These are phyloP conservation scores for Malbranchea cinnamomea DNA, from an alignment of 2,329 filamentous ascomycete genomes.

Conservation along the genomic window DNA sequence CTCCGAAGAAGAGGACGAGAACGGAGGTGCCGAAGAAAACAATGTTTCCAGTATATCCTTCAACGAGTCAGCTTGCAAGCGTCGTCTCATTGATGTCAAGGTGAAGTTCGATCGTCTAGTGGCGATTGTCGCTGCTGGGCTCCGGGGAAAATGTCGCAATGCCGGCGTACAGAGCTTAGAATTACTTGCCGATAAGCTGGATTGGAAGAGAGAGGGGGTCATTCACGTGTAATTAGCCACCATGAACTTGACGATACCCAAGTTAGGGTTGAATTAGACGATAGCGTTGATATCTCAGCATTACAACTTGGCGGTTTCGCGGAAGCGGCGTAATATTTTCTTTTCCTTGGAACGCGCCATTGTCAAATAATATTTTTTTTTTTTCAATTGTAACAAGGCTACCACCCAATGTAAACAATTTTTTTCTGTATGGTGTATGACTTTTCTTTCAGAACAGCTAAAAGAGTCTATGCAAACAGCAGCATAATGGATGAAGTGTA, in stretches of 20 bases:
- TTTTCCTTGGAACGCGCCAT: neutral
- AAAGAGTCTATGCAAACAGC: too few relatives aligned
- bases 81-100: slow-evolving; percentile 42
- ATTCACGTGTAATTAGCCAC: neutral
- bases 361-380: slow-evolving; percentile 3
- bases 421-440: too few relatives aligned
- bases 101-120: slow-evolving; percentile 50
- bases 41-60: slow-evolving; percentile 27
- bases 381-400: too few relatives aligned
- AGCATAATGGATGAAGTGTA: too few relatives aligned
- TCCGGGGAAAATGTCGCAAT: slow-evolving; percentile 61
- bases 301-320: neutral
- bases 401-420: too few relatives aligned
- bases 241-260: too few relatives aligned
- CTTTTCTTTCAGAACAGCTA: too few relatives aligned
- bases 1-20: slow-evolving; percentile 14
- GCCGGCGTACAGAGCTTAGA: slow-evolving; percentile 63
- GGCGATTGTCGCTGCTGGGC: slow-evolving; percentile 54
- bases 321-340: neutral
- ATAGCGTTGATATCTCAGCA: too few relatives aligned
- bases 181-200: slow-evolving; percentile 64
- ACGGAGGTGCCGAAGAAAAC: slow-evolving; percentile 18
- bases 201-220: slow-evolving; percentile 26
- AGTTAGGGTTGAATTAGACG: neutral
- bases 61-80: slow-evolving; percentile 31